A percentile compares a stretch with the other conserved stretches of the same genome.
Conservation (phyloP, 164 flowering plant species). For the Akebia trifoliata region DNA sequence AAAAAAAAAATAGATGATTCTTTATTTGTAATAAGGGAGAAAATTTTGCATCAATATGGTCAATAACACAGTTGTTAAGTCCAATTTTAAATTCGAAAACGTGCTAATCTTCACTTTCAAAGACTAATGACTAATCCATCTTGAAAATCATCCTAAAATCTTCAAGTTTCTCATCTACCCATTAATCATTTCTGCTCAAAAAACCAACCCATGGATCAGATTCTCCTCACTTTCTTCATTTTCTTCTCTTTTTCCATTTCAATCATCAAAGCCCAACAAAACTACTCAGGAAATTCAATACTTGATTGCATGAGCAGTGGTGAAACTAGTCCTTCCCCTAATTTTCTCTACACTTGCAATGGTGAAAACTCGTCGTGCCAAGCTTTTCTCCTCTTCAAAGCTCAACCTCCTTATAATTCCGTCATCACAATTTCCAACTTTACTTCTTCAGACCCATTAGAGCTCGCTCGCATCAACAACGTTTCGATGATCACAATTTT, state of each 20-base stretch:
- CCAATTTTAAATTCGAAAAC: not conserved
- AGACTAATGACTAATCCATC: not conserved
- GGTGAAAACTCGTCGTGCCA: slow-evolving; percentile 24
- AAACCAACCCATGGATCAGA: slow-evolving; percentile 16
- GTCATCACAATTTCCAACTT: slow-evolving; percentile 38
- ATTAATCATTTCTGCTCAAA: slow-evolving; percentile 3
- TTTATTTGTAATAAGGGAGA: too few species aligned
- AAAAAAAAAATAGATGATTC: too few species aligned
- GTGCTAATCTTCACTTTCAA: not conserved
- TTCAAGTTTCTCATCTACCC: not conserved
- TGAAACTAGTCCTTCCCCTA: slow-evolving; percentile 12
- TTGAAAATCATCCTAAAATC: not conserved
- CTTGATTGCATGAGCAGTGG: slow-evolving; percentile 20
- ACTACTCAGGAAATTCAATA: slow-evolving; percentile 30
- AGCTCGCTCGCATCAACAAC: slow-evolving; percentile 36
- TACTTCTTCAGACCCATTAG: slow-evolving; percentile 25
- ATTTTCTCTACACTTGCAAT: slow-evolving; percentile 43
- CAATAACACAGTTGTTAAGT: slow-evolving; percentile 7
- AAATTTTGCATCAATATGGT: slow-evolving; percentile 7
- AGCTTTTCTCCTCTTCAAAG: slow-evolving; percentile 42
- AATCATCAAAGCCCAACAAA: slow-evolving; percentile 31
- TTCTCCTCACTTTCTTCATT: slow-evolving; percentile 16
- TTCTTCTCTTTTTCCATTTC: slow-evolving; percentile 2
- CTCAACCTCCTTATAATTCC: slow-evolving; percentile 36
- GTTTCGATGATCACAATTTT: slow-evolving; percentile 18